Evolutionary conservation across 768 basidiomycete species (phyloP), one percentile per base, ranked within the genome.

Genomic region (Mycena indigotica): DNA sequence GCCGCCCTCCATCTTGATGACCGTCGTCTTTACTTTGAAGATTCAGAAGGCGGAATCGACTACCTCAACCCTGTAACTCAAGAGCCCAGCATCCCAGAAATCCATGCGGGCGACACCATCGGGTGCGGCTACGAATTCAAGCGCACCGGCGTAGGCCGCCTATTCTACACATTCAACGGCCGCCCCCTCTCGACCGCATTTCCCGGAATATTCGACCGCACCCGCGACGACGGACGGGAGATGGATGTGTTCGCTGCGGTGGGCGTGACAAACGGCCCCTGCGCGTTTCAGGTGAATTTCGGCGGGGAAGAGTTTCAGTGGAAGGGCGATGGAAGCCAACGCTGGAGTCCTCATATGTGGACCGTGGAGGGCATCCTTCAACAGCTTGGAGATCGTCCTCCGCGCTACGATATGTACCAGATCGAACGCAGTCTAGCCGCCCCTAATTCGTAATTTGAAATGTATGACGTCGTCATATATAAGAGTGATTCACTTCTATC

Each of bases 121-220:
- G 60, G 60, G 6, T 62, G 56, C 24, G 61, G 61, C 2, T 57
- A 62, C 38, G 40, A 57, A 35, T 57, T 55, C 41, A 48, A 50
- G 17, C 5, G 16, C 25, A 29, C 13, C 5, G 44, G 52, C 30
- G 50, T 58, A 24, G 61, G 56, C 6, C 23, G 41, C 28, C 52
- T 62, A 0, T 62, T 62, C 17, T 62, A 57, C 52, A 62, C 61
- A 21, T 39, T 52, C 53, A 62, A 62, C 50, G 61, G 61, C 32
- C 8, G 17, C 4, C 52, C 45, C 10, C 53, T 62, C 6, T 50
- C 56, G 4, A 52, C 44, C n/a, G 61, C 61, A 17, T 45, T 57
- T 24, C 53, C 4, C 35, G 44, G 26, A 8, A 49, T 55, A 38
- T 62, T 62, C 50, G 61, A 62, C 23, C 12, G 5, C 5, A 16